Base-by-base conservation (phyloP, 2,329 filamentous ascomycete species). In the Colletotrichum destructivum region DNA sequence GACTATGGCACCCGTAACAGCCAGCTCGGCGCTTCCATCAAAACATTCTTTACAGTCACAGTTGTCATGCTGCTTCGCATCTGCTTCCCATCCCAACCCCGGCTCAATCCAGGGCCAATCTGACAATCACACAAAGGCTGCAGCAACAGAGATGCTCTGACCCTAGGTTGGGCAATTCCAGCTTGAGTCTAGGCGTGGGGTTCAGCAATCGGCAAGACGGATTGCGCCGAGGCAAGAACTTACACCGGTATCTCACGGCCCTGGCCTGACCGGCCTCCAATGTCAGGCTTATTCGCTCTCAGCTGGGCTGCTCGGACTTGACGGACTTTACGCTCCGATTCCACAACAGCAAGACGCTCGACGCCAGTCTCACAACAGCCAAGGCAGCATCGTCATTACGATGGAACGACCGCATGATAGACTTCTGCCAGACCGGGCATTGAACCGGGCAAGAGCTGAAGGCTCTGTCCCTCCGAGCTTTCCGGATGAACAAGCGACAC, bases 401-500 rank as follows among this genome's bases (percentile, higher is more conserved):
- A 42, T 66, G 15, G 35, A n/a, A 35, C 56, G 51, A 23, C 38
- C 35, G 13, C 38, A 21, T 23, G 26, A 16, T 31, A 47, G 51
- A 23, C 23, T 35, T 49, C 49, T 35, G 40, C 26, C 26, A 56
- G 23, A 40, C 40, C 15, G 13, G 15, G 35, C 11, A 46, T 40
- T 8, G 40, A 54, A 31, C 31, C 21, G 40, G 31, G 13, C 51
- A 35, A 51, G 23, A 44, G 35, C 18, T 21, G 16, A 52, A 61
- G 23, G 16, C 42, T 40, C 23, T 42, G 42, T 9, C 26, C 11
- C 59, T 52, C 65, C 65, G 57, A 55, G 12, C 18, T 52, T 66
- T 35, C 64, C 64, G 64, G 47, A 44, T 44, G 55, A 42, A 60
- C 38, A 44, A 54, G 64, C 64, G 31, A 35, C 35, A 60, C n/a